Evolutionary conservation across 2,329 filamentous ascomycete genomes (phyloP), one percentile per base, ranked within the genome.

Genomic region (Sclerotinia spermophila): DNA sequence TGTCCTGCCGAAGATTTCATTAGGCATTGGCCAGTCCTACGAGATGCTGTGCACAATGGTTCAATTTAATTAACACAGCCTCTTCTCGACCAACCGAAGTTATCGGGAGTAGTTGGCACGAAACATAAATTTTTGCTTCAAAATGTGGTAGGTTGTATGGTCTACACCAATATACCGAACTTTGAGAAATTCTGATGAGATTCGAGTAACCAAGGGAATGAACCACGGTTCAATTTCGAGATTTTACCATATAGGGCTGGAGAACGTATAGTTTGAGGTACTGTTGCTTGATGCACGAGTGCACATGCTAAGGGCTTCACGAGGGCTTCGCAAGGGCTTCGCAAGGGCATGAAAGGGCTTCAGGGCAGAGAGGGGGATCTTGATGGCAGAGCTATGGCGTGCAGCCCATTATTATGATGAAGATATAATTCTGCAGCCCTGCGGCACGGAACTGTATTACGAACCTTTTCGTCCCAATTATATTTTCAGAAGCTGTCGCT

Each of bases 401-500:
- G 15, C 21, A 40, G 44, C 24, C 21, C 61, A 51, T 27, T 60
- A 27, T 60, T 7, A 51, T 51, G 44, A 65, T 21, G 44, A 38
- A 27, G 33, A 51, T 21, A 21, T 13, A 40, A 21, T 35, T 27
- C 65, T 59, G 66, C 53, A 60, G 66, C 53, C 53, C 66, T 68
- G 66, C 66, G 51, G 38, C 53, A 45, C 38, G 27, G 19, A 27
- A n/a, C 15, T 45, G 21, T 45, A 27, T 58, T 35, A 44, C 51
- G 21, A 38, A 58, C 21, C 44, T 33, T 17, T 67, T 59, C 40
- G 19, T 45, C 19, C 51, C 53, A 33, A 56, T 53, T n/a, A 67
- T 44, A 27, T 30, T 8, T 45, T 44, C 40, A 19, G 2, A 33
- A 6, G 59, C 40, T 5, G 33, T 33, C 42, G 30, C 7, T 45